Base-by-base conservation (phyloP, 2,329 filamentous ascomycete genomes). In the Sodiomyces alkalinus region DNA sequence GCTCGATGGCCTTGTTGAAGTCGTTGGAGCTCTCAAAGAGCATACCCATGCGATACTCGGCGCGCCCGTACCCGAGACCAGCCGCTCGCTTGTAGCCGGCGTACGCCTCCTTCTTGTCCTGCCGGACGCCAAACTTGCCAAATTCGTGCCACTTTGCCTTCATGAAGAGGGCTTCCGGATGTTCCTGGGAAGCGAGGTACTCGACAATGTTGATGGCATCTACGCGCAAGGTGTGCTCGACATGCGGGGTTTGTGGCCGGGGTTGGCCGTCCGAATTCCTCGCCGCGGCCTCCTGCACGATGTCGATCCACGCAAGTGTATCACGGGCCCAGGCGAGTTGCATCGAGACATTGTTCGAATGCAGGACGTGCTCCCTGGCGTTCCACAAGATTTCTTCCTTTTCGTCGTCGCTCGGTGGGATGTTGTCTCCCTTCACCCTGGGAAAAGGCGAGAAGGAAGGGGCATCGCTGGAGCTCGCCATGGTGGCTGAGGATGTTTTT, bases 31-130 rank as follows among this genome's bases (percentile, higher is more conserved):
- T 85, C 55, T 98, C 90, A 49, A 86, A 96, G 32, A 94, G 79
- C 87, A 96, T 98, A 37, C 90, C 90, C 57, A 98, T 92, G 26
- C 90, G 74, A 52, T 98, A 98, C 52, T 96, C 83, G 13, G 90
- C 86, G 41, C 90, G 68, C 14, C 78, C 73, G 55, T 86, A 92
- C 33, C 83, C 83, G 42, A 81, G 75, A 42, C 86, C 79, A 17
- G 83, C 79, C n/a, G 90, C 81, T 43, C 77, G 67, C 36, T 75
- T 74, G 55, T 96, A 98, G 43, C 79, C 80, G 35, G 74, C 58
- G 49, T 92, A 96, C 6, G 90, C 87, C 55, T 94, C 87, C 45
- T 87, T 86, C 58, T 92, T 93, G 60, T 98, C 90, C 34, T 85
- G 65, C 17, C 85, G 74, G 51, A 78, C 74, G 21, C 83, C 85